Percentiles rank a stretch among this genome's conserved stretches.
These are phyloP conservation scores for Triangularia verruculosa DNA, from an alignment of 2,329 filamentous ascomycete genomes.

Conservation along the genomic window DNA sequence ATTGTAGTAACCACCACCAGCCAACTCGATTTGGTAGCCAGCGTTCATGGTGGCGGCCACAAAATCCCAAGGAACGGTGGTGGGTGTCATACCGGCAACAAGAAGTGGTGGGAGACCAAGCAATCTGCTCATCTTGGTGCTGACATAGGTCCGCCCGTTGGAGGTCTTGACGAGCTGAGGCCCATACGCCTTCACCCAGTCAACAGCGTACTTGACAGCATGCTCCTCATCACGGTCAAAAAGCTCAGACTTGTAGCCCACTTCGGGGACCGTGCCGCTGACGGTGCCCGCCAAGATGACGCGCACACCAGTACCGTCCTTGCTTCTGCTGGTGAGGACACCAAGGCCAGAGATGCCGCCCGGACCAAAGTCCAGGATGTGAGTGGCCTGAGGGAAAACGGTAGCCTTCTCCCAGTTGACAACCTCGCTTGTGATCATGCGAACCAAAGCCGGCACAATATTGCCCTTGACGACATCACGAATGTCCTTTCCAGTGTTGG, in stretches of 20 bases:
- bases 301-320: slow-evolving; percentile 95
- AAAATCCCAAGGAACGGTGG: slow-evolving; percentile 87
- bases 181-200: slow-evolving; percentile 97
- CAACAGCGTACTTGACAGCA: slow-evolving; percentile 88
- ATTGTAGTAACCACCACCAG: slow-evolving; percentile 85
- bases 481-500: slow-evolving; percentile 82
- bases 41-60: slow-evolving; percentile 91
- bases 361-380: slow-evolving; percentile 94
- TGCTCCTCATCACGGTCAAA: slow-evolving; percentile 96
- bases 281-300: slow-evolving; percentile 95
- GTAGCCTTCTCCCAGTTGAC: slow-evolving; percentile 98
- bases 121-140: slow-evolving; percentile 92
- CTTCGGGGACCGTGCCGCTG: slow-evolving; percentile 81
- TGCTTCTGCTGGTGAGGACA: slow-evolving; percentile 95
- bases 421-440: slow-evolving; percentile 89
- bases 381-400: slow-evolving; percentile 83
- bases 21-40: slow-evolving; percentile 90
- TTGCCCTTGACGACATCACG: slow-evolving; percentile 68
- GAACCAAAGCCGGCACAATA: slow-evolving; percentile 80
- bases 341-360: slow-evolving; percentile 96
- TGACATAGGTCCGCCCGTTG: slow-evolving; percentile 83
- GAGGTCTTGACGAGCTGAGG: slow-evolving; percentile 90
- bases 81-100: slow-evolving; percentile 92
- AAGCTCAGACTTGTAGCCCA: slow-evolving; percentile 96
- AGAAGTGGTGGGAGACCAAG: slow-evolving; percentile 83